These are phyloP conservation scores for Cetradonia linearis DNA, from an alignment of 495 filamentous ascomycete genomes.

Conservation along the genomic window DNA sequence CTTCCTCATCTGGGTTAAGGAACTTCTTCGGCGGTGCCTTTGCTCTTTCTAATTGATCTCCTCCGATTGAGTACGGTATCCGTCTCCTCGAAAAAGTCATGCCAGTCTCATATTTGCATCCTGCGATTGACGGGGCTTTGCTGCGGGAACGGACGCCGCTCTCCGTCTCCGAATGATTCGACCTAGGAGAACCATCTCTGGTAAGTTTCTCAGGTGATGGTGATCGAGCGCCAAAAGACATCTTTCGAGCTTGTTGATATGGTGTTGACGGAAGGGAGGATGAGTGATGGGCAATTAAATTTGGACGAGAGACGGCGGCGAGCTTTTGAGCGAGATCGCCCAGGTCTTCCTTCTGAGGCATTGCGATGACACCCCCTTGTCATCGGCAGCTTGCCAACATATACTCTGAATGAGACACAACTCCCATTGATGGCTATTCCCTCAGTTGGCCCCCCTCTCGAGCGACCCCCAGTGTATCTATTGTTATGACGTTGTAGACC, in stretches of 20 bases:
- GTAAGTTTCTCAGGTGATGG: conserved; percentile 67
- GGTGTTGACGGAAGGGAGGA: conserved; percentile 92
- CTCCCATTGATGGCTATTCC: conserved; percentile 16
- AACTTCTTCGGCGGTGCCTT: conserved; percentile 55
- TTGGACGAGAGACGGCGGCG: conserved; percentile 30
- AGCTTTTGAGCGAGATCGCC: conserved; percentile 19
- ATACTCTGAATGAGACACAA: not conserved
- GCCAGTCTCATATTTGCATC: conserved; percentile 77
- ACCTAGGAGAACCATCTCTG: conserved; percentile 74
- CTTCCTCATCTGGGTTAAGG: conserved; percentile 65
- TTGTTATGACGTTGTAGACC: not conserved
- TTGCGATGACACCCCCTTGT: conserved; percentile 16
- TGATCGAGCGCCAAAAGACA: conserved; percentile 73
- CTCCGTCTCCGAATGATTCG: conserved; percentile 72
- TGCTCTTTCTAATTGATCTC: conserved; percentile 58
- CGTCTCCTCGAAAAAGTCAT: conserved; percentile 62
- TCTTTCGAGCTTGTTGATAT: conserved; percentile 74
- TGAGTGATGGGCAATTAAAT: conserved; percentile 56
- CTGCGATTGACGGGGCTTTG: conserved; percentile 31
- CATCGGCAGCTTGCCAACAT: conserved; percentile 23
- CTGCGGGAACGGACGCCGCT: conserved; percentile 12
- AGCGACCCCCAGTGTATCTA: conserved; percentile 8
- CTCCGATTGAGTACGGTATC: conserved; percentile 85
- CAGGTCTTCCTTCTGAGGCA: conserved; percentile 21
- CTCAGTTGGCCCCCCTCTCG: conserved; percentile 12